A percentile compares a stretch with the other conserved stretches of the same genome.
phyloP scores from a whole-genome alignment of 2,329 filamentous ascomycete species.

The Hypoxylon sp. region DNA sequence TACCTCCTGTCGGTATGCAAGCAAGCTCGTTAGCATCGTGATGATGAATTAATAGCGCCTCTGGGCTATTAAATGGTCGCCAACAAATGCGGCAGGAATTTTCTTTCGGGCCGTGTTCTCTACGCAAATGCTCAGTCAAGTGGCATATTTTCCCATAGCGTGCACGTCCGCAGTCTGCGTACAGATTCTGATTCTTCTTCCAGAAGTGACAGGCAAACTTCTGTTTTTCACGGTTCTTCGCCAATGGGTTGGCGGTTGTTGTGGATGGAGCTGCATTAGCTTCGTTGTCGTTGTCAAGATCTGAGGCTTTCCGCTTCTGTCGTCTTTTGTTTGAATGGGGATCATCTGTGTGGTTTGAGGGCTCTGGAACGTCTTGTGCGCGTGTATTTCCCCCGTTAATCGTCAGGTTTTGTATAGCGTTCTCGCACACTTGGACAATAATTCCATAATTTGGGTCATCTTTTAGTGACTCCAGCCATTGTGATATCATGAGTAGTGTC shows the following conservation, averaged over 20 bases:
- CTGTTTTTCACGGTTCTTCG: neutral
- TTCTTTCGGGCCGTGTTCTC: slow-evolving; percentile 4
- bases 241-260: neutral
- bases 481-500: neutral
- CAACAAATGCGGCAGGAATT: slow-evolving; percentile 13
- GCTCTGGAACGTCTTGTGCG: neutral
- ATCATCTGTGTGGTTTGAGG: neutral
- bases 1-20: slow-evolving; percentile 9
- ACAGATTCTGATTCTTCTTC: slow-evolving; percentile 24
- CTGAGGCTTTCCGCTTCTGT: slow-evolving; percentile 1
- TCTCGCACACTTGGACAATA: neutral
- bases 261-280: neutral
- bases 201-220: slow-evolving; percentile 25
- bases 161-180: neutral
- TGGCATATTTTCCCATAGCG: slow-evolving; percentile 16
- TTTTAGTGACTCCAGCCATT: slow-evolving; percentile 5
- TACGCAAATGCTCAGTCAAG: slow-evolving; percentile 11
- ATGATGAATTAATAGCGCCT: neutral
- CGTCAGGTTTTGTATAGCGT: neutral
- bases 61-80: slow-evolving; percentile 5
- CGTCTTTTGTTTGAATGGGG: neutral
- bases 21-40: neutral
- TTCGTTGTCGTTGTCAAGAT: neutral
- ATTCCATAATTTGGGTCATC: neutral
- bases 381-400: neutral